These are phyloP conservation scores for Paraurostyla sp. DNA, from an alignment of 73 alveolate species.

Conservation along the genomic window DNA sequence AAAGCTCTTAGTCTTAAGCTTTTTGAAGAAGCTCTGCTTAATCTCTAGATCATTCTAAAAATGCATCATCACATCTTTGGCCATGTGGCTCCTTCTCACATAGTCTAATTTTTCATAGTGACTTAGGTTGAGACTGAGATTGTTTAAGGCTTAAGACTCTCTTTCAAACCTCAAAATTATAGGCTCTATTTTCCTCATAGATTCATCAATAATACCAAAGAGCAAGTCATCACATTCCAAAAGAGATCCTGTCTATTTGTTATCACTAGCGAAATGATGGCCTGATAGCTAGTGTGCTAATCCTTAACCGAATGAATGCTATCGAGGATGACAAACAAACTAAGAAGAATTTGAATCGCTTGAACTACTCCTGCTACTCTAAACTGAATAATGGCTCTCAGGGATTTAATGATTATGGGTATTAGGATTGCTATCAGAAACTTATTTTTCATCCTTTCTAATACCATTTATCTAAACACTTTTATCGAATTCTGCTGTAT, in stretches of 20 bases:
- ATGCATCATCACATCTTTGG: constrained; percentile 23
- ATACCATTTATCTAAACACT: no score
- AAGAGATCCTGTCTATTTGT: not conserved
- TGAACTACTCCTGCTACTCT: no score
- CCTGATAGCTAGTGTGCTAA: no score
- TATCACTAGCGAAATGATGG: not conserved
- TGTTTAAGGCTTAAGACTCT: constrained; percentile 34
- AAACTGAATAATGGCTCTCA: no score
- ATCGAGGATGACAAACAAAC: no score
- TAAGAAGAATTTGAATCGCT: no score
- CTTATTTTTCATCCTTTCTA: no score
- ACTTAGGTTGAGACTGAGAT: constrained; percentile 29
- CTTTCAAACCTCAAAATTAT: constrained; percentile 41
- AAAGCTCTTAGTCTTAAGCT: not conserved
- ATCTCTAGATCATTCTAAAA: not conserved
- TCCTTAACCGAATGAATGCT: no score
- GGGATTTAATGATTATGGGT: no score
- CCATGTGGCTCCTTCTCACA: constrained; percentile 50
- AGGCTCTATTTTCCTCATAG: constrained; percentile 42
- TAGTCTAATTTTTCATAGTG: constrained; percentile 31
- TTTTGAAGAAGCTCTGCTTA: constrained; percentile 11
- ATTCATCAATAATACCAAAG: constrained; percentile 36
- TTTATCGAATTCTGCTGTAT: no score
- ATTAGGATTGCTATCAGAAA: no score
- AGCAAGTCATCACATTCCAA: constrained; percentile 31